These are phyloP conservation scores for Rhinocladiella similis DNA, from an alignment of 2,329 filamentous ascomycete species.

Conservation along the genomic window DNA sequence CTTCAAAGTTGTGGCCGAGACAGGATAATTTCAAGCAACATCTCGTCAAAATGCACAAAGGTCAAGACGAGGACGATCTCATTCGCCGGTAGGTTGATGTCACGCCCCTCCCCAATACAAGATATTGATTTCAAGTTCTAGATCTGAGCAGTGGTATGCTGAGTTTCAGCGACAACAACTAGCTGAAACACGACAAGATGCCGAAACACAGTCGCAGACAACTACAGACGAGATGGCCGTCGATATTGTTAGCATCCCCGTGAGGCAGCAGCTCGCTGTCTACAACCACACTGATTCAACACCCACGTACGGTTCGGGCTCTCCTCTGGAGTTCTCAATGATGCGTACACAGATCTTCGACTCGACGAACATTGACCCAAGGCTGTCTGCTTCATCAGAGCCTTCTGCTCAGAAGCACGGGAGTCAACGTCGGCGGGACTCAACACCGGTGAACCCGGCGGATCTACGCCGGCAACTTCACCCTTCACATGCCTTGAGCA, in stretches of 20 bases:
- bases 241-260: not conserved
- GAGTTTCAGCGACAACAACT: slow-evolving; percentile 3
- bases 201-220: slow-evolving; percentile 2
- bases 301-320: not conserved
- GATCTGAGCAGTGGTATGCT: slow-evolving; percentile 40
- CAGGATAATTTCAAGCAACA: slow-evolving; percentile 87
- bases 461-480: not conserved
- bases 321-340: not conserved
- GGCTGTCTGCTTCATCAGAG: not conserved
- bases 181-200: not conserved
- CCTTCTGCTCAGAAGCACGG: not conserved
- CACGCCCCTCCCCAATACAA: not conserved
- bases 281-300: slow-evolving; percentile 3
- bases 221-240: not conserved
- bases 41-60: slow-evolving; percentile 65
- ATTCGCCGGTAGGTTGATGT: slow-evolving; percentile 46
- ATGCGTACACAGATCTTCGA: slow-evolving; percentile 2
- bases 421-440: slow-evolving; percentile 1
- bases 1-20: slow-evolving; percentile 73
- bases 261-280: not conserved
- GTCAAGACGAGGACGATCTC: slow-evolving; percentile 46
- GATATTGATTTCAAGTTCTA: slow-evolving; percentile 25
- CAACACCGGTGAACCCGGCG: not conserved
- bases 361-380: not conserved
- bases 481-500: not conserved